Base-by-base conservation (phyloP, 2,329 filamentous ascomycete species). In the Cercospora berteroae region DNA sequence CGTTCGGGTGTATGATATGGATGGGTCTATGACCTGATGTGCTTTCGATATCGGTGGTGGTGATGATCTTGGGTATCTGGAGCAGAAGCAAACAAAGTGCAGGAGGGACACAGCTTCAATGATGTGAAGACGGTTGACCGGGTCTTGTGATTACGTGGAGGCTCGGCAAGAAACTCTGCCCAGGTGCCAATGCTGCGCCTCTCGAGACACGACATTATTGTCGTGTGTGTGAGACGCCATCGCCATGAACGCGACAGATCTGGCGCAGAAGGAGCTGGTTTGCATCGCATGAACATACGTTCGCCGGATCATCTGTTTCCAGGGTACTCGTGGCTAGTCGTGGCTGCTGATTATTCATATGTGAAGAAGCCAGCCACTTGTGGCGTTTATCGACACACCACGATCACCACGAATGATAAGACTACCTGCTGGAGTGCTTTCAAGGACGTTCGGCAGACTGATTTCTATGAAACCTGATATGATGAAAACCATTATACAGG, bases 91-190 rank as follows among this genome's bases (percentile, higher is more conserved):
- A 58, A 56, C 36, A 42, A 57, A 36, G 55, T 55, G 48, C 48
- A 55, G n/a, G n/a, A 36, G 55, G 27, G 55, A 58, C 27, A 58
- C n/a, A 58, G 27, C 18, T 58, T 58, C 55, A 29, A 55, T 29
- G 55, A 36, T 18, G 55, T 58, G 55, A 33, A 20, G 55, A 58
- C 55, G 55, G 27, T 58, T 36, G 55, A 58, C 27, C 31, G 29
- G 55, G 55, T 58, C 55, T 58, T n/a, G 29, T 55, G 55, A 58
- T 58, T 58, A 58, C 55, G 55, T 58, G 55, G 55, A 31, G 55
- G 55, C 55, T 58, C 27, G 55, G 55, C 55, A 36, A 18, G 55
- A 31, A 55, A 27, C 48, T 58, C 55, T 58, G 55, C 55, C 55
- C 55, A 58, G 55, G 27, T 36, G 55, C 55, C 55, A 58, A 58